Evolutionary conservation across 2,329 filamentous ascomycete species (phyloP).

Genomic region (Ascochyta viciae-villosae): DNA sequence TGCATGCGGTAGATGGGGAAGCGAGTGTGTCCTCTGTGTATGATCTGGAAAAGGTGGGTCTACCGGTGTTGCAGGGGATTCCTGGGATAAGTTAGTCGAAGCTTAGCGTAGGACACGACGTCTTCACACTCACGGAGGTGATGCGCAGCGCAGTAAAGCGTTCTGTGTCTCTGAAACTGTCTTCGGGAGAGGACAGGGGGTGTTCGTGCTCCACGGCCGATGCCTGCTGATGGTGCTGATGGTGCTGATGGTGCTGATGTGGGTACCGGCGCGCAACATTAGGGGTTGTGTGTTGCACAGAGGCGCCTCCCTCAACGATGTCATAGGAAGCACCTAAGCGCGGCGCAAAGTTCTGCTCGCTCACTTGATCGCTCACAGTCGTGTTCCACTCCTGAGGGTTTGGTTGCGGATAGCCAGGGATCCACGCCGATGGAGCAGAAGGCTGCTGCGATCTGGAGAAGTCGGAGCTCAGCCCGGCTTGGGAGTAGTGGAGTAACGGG

Average conservation of each 20-base stretch:
- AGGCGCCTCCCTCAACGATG: slow-evolving; percentile 23
- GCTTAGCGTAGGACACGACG: slow-evolving; percentile 20
- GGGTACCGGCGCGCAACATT: slow-evolving; percentile 25
- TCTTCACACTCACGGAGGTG: slow-evolving; percentile 30
- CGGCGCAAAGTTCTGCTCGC: slow-evolving; percentile 18
- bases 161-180: slow-evolving; percentile 22
- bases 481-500: slow-evolving; percentile 34
- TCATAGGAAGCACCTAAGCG: slow-evolving; percentile 24
- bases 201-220: slow-evolving; percentile 12
- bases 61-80: slow-evolving; percentile 27
- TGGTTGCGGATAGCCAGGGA: slow-evolving; percentile 26
- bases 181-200: slow-evolving; percentile 19
- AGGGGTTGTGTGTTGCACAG: slow-evolving; percentile 26
- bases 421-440: slow-evolving; percentile 28
- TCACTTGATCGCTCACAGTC: slow-evolving; percentile 14
- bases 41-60: slow-evolving; percentile 35
- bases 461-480: slow-evolving; percentile 29
- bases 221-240: slow-evolving; percentile 19
- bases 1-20: slow-evolving; percentile 31
- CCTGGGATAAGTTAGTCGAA: slow-evolving; percentile 31
- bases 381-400: slow-evolving; percentile 28
- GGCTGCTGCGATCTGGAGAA: slow-evolving; percentile 31
- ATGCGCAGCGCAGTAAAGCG: slow-evolving; percentile 29
- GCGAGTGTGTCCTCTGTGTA: slow-evolving; percentile 27
- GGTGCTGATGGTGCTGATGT: slow-evolving; percentile 15